Evolutionary conservation across 495 filamentous ascomycete species (phyloP).

Genomic region (Aspergillus saccharolyticus): DNA sequence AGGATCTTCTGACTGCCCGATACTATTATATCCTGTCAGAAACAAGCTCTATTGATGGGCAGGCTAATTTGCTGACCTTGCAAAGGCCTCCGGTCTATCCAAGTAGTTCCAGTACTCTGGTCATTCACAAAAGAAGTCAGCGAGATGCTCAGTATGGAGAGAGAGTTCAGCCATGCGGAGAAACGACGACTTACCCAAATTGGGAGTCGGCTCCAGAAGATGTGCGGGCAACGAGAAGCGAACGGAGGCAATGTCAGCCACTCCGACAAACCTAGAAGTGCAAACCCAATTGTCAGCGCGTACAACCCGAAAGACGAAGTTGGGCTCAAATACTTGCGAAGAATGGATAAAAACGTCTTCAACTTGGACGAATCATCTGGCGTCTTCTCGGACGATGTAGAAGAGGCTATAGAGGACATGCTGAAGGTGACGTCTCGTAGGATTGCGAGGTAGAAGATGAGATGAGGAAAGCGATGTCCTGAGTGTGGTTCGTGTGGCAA

Average conservation of each 20-base stretch:
- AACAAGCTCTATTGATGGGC: constrained; percentile 19
- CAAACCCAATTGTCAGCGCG: constrained; percentile 18
- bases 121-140: constrained; percentile 16
- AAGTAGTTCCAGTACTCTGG: constrained; percentile 98
- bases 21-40: constrained; percentile 52
- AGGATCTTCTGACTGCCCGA: constrained; percentile 87
- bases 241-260: constrained; percentile 89
- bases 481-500: background rate
- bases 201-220: constrained; percentile 90
- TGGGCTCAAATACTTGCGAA: constrained; percentile 61
- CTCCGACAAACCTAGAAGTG: constrained; percentile 78
- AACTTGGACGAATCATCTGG: constrained; percentile 80
- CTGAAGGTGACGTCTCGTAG: background rate
- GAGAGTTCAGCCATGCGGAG: background rate
- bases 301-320: background rate
- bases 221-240: constrained; percentile 95
- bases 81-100: constrained; percentile 91
- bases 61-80: constrained; percentile 50
- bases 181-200: constrained; percentile 56
- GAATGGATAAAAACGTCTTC: constrained; percentile 73
- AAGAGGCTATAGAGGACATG: constrained; percentile 30
- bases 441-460: background rate
- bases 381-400: constrained; percentile 59
- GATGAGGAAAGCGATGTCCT: background rate
- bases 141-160: background rate